Conservation (phyloP, 169 alveolate species). For the Babesia caballi region DNA sequence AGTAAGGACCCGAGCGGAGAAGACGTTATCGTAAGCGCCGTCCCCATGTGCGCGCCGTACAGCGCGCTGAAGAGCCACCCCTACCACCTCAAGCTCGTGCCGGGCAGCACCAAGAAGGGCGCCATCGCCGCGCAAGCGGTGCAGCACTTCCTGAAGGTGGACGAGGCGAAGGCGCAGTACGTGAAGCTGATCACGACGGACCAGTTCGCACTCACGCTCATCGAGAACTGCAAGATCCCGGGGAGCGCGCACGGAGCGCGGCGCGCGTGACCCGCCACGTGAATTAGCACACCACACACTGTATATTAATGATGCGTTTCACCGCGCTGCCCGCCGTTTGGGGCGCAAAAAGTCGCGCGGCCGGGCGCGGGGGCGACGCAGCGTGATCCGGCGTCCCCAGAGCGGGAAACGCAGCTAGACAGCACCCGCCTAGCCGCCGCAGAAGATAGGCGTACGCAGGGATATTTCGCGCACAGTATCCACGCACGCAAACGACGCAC, state of each 20-base stretch:
- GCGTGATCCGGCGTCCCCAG: too few relatives aligned
- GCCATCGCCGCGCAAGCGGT: conserved; percentile 68
- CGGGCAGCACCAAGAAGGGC: conserved; percentile 76
- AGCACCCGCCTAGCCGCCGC: too few relatives aligned
- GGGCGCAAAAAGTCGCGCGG: too few relatives aligned
- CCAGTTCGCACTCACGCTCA: conserved; percentile 56
- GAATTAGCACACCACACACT: too few relatives aligned
- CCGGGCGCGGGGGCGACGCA: too few relatives aligned
- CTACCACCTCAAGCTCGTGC: conserved; percentile 62
- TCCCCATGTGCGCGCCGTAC: conserved; percentile 69
- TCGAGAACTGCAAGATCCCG: conserved; percentile 65
- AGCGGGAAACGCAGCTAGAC: too few relatives aligned
- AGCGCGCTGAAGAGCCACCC: conserved; percentile 35
- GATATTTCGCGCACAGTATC: too few relatives aligned
- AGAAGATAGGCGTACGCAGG: too few relatives aligned
- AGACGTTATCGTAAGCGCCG: conserved; percentile 46
- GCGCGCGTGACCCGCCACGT: too few relatives aligned
- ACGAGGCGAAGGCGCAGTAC: conserved; percentile 27
- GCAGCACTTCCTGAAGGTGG: conserved; percentile 55
- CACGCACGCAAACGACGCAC: too few relatives aligned
- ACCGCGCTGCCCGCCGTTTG: too few relatives aligned
- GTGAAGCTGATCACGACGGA: conserved; percentile 59
- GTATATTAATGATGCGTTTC: too few relatives aligned
- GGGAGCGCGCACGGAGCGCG: not conserved
- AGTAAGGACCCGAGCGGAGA: conserved; percentile 24